Evolutionary conservation across 2,329 filamentous ascomycete genomes (phyloP), one percentile per base, ranked within the genome.

Genomic region (Cryphonectria japonica): DNA sequence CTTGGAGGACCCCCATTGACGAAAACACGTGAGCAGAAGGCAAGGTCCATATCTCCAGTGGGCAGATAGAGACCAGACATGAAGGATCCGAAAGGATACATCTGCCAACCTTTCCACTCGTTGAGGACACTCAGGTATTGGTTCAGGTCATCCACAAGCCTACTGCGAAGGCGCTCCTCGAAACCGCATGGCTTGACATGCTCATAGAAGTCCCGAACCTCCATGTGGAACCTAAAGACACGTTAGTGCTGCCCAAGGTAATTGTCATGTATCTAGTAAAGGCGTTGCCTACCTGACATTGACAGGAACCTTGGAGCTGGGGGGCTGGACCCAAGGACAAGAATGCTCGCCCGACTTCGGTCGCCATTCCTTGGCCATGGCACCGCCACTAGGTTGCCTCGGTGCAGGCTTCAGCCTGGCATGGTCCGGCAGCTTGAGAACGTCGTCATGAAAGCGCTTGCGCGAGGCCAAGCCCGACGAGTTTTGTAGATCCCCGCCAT

Each of bases 21-120:
- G 74, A 89, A 94, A 37, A 84, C 83, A 11, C 80, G 76, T 0
- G 87, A 89, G 66, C 95, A 88, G 67, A 96, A 87, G 2, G 97
- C 96, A 64, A 99, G 85, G 78, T 99, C 96, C 90, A 99, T 97
- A 78, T 99, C 96, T 22, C 93, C 94, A 0, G 92, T 89, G 0
- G 88, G 88, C 2, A 90, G 82, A 75, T 89, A 90, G 9, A 94
- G 84, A 0, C 93, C 94, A 3, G 94, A 94, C 75, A 94, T 95
- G 80, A 95, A 99, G 0, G 96, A 98, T n/a, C 96, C 96, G 79
- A 99, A 99, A 13, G 91, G 86, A 46, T 87, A 84, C 9, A 98
- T 84, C 65, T 91, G 85, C 14, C 90, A 68, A 22, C 60, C 67
- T 13, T 57, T 41, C 66, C 66, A 73, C 22, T n/a, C 50, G 16